Percentiles rank a stretch among this genome's conserved stretches.
phyloP scores from a whole-genome alignment of 257 asterid species.

The Solanum chiquidenum region DNA sequence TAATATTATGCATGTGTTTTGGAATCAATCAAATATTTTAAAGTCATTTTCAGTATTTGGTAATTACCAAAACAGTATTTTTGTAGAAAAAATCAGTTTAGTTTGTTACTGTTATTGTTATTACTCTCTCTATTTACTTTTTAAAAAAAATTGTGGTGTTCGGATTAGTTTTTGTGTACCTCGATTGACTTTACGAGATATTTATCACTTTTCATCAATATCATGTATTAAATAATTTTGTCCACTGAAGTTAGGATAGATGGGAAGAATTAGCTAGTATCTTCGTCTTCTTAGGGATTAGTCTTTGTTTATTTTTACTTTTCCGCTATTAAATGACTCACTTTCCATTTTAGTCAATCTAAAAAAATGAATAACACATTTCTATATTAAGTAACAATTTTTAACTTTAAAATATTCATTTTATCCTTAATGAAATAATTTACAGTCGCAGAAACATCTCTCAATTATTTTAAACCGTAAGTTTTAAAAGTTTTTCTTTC shows the following conservation, averaged over 20 bases:
- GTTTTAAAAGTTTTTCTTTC: no score
- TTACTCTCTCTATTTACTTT: neutral
- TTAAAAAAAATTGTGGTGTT: neutral
- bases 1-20: neutral
- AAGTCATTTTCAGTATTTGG: neutral
- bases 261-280: no score
- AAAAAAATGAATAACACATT: neutral
- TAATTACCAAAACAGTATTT: neutral
- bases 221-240: no score
- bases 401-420: neutral
- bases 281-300: no score
- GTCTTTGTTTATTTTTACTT: neutral
- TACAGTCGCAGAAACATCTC: accelerated
- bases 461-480: no score
- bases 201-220: no score
- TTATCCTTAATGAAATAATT: no score
- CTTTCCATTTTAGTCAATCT: accelerated
- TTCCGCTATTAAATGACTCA: neutral
- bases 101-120: neutral
- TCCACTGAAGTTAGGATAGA: no score
- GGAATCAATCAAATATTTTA: neutral
- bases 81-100: no score
- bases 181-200: no score
- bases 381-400: no score
- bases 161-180: no score